Evolutionary conservation across 2,329 filamentous ascomycete genomes (phyloP).

Genomic region (Pyricularia sp.): DNA sequence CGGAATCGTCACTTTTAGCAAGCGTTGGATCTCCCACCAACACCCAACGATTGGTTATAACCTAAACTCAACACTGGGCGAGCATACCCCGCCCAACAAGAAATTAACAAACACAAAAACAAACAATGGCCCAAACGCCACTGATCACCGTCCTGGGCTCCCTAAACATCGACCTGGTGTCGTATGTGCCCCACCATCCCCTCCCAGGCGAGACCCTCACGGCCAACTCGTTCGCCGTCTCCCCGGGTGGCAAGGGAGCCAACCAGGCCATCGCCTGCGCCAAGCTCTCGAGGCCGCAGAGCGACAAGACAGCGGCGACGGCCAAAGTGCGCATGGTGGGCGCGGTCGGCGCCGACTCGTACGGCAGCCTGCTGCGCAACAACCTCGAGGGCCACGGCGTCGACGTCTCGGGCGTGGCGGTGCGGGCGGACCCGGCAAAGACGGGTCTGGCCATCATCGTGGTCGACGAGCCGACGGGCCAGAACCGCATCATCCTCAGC

Average conservation of each 20-base stretch:
- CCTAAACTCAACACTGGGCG: background rate
- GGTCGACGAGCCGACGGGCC: constrained; percentile 61
- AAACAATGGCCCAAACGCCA: constrained; percentile 15
- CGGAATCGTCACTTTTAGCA: background rate
- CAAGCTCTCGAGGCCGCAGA: constrained; percentile 59
- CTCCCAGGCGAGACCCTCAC: constrained; percentile 81
- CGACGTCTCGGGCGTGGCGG: constrained; percentile 42
- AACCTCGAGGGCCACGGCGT: constrained; percentile 55
- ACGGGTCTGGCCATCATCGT: constrained; percentile 69
- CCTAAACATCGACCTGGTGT: constrained; percentile 89
- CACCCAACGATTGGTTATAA: background rate
- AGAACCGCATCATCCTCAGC: constrained; percentile 69
- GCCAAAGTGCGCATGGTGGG: constrained; percentile 60
- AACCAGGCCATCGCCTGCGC: constrained; percentile 91
- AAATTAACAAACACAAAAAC: background rate
- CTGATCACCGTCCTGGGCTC: constrained; percentile 81
- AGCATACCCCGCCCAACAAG: background rate
- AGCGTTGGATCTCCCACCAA: background rate
- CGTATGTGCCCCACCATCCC: constrained; percentile 76
- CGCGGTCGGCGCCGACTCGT: constrained; percentile 60
- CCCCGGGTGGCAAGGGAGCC: constrained; percentile 85
- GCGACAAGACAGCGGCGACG: constrained; percentile 16
- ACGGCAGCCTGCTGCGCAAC: constrained; percentile 48
- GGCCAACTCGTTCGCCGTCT: constrained; percentile 66
- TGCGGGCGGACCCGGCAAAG: constrained; percentile 30